Evolutionary conservation across 345 rosid genomes (phyloP), one percentile per base, ranked within the genome.

Genomic region (Sapria himalayana): DNA sequence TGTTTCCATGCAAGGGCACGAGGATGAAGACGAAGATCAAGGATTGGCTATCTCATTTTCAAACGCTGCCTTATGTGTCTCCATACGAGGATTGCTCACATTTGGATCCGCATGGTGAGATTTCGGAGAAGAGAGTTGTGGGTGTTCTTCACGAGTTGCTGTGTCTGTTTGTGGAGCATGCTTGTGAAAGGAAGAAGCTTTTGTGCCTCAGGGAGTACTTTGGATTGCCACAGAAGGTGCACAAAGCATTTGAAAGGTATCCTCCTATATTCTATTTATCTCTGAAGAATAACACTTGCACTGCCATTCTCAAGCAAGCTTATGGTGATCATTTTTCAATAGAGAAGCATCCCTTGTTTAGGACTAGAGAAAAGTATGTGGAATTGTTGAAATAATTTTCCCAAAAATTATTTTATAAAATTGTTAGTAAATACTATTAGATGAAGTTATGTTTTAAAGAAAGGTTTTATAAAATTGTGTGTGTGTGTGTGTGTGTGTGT

Each of bases 191-290:
- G 71, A 77, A 65, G 57, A 81, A 59, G 58, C 65, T 81, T 29
- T 49, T 76, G 33, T 76, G 89, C 33, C 74, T 81, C 20, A 77
- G 74, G 66, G 75, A 85, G 54, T 50, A 55, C 45, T 78, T 72
- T 15, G 82, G 82, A 11, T 71, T 85, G 46, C 63, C 63, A 4
- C 63, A 58, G 39, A 58, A 52, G 9, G 68, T 77, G 43, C 96
- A 85, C 51, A 85, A 62, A 71, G 85, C 91, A 0, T 85, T 80
- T 61, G 91, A 85, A 67, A 72, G 93, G 58, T 93, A 85, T 65
- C 78, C 91, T 2, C 71, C 72, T 33, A 51, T 76, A 15, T 85
- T 85, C 47, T 85, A 77, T 62, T 58, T 77, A 69, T 77, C 92
- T 48, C 56, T 64, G 43, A 72, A 45, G 70, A 80, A 67, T 29